Percentiles rank a stretch among this genome's conserved stretches.
These are phyloP conservation scores for Gautieria morchelliformis DNA, from an alignment of 768 basidiomycete species.

Conservation along the genomic window DNA sequence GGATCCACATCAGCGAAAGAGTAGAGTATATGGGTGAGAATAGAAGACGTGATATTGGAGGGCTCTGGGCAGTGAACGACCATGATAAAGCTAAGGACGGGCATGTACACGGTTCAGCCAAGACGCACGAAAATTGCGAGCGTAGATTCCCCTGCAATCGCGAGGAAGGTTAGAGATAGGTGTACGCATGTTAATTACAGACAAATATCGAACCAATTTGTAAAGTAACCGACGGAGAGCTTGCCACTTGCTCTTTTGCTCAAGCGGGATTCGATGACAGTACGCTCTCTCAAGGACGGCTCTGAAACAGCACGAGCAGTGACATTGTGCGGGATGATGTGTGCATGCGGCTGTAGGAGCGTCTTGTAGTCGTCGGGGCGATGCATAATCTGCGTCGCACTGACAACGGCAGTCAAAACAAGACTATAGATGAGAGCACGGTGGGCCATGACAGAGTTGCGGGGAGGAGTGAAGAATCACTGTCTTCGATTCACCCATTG, in stretches of 20 bases:
- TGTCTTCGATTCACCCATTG: background rate
- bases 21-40: slow-evolving; percentile 71
- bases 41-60: slow-evolving; percentile 44
- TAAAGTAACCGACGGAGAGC: slow-evolving; percentile 27
- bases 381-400: slow-evolving; percentile 33
- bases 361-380: slow-evolving; percentile 39
- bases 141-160: slow-evolving; percentile 45
- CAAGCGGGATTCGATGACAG: slow-evolving; percentile 3
- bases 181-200: background rate
- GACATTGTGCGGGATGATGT: slow-evolving; percentile 23
- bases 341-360: slow-evolving; percentile 30
- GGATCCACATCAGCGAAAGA: slow-evolving; percentile 68
- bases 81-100: background rate
- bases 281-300: background rate
- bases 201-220: slow-evolving; percentile 23
- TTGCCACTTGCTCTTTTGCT: slow-evolving; percentile 15
- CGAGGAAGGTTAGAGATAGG: slow-evolving; percentile 1
- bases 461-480: background rate
- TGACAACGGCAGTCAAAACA: background rate
- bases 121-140: slow-evolving; percentile 49
- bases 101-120: background rate
- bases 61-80: slow-evolving; percentile 37
- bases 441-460: background rate
- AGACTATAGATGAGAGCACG: background rate
- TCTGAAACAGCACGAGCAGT: slow-evolving; percentile 8